Base-by-base conservation (phyloP, 2,329 filamentous ascomycete genomes). In the Biscogniauxia sp. region DNA sequence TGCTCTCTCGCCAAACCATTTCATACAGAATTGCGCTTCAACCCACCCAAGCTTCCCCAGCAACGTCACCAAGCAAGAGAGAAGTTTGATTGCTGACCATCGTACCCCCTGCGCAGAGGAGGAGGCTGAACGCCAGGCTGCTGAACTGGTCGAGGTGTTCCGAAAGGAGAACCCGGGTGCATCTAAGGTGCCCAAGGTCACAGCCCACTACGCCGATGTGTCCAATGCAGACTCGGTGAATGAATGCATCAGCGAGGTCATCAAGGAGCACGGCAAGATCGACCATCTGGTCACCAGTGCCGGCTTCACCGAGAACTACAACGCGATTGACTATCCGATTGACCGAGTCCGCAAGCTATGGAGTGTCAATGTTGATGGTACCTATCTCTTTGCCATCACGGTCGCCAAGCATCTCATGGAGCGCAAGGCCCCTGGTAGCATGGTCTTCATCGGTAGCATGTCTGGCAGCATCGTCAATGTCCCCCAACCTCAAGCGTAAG, bases 391-490 rank as follows among this genome's bases (percentile, higher is more conserved):
- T 73, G 91, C 93, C 3, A 89, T 88, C 23, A 87, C 86, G 5
- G 89, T 97, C 8, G 94, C 93, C 32, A 91, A 91, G 73, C 93
- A 97, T 73, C 80, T 97, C 64, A 95, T 97, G 87, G 88, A 88
- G 73, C 87, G 91, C 71, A 88, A 93, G 74, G 81, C 84, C 5
- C 81, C 85, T 0, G 94, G 93, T 51, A 95, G 90, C 79, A 93
- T 98, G 75, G 92, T 97, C 69, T 90, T 97, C 80, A 95, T 97
- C 71, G 94, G 93, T 26, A 95, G 90, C 83, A 98, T 98, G 93
- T 93, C 90, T 56, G 94, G 93, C 52, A 79, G 89, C 58, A 93
- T 98, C 70, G 94, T 98, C 76, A 98, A 98, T 72, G 90, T 97
- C 8, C 94, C 94, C 17, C 94, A 98, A 76, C 93, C 92, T 0